Evolutionary conservation across 1,139 yeast genomes (phyloP), one percentile per base, ranked within the genome.

Genomic region (Kodamaea derodonti): DNA sequence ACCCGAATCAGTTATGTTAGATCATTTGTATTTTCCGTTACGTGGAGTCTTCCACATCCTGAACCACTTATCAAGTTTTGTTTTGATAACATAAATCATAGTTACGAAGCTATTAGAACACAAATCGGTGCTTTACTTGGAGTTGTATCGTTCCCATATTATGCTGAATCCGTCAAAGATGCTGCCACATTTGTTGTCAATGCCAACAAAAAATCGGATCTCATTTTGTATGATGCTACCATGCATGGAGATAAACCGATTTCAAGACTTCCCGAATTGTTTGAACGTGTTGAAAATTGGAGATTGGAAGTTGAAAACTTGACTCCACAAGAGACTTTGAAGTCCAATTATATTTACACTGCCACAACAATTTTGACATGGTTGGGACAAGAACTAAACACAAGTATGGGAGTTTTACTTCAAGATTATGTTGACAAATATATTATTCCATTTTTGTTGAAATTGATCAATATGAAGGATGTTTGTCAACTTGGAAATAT

Each of bases 401-500:
- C 76, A 2, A 65, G 75, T 30, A 56, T 62, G 18, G 63, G 74
- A 1, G 48, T 57, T 0, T 53, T 69, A 31, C 56, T 78, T 34
- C 69, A 71, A 34, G 48, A 55, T 13, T 56, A 51, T 36, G 63
- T 61, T 8, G 62, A 53, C n/a, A 40, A 46, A 2, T 62, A 74
- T 36, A 69, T 90, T 30, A 62, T 87, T 2, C 96, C 96, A 12
- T 82, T 86, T 43, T 62, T 87, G 42, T 65, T 87, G 47, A 69
- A 73, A 20, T 63, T 88, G 37, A 76, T 81, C 37, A 73, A 73
- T 34, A 72, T 85, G 65, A 81, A 88, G 44, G 97, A 92, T 45
- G 88, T 87, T 15, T 82, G 90, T 49, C 84, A 81, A 41, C 72
- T 90, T 41, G 83, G 90, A 0, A 75, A 76, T 34, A 63, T 84